phyloP scores from a whole-genome alignment of 2,329 filamentous ascomycete species.

The Diaporthe citri region DNA sequence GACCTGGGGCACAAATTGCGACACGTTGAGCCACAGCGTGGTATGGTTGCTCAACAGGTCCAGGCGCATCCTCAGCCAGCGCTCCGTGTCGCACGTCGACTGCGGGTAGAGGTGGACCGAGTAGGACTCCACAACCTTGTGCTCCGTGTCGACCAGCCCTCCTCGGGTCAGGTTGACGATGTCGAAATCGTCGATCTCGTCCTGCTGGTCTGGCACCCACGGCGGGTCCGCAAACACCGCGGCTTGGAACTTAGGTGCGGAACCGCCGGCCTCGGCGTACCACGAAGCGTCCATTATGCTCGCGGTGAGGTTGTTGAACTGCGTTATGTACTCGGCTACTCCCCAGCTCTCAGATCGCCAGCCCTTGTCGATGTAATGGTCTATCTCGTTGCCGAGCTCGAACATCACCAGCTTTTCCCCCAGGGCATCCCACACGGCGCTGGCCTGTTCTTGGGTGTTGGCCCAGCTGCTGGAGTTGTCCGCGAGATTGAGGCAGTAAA shows the following conservation, averaged over 20 bases:
- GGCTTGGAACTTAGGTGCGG: conserved; percentile 49
- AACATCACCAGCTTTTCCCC: conserved; percentile 48
- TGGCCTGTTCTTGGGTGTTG: conserved; percentile 44
- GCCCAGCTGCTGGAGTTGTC: conserved; percentile 45
- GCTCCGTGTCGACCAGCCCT: conserved; percentile 37
- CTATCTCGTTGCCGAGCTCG: conserved; percentile 54
- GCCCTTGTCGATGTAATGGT: conserved; percentile 52
- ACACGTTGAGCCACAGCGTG: conserved; percentile 48
- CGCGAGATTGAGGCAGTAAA: conserved; percentile 51
- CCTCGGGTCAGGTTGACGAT: conserved; percentile 50
- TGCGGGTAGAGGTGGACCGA: conserved; percentile 51
- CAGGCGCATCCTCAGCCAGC: conserved; percentile 50
- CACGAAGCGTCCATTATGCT: conserved; percentile 48
- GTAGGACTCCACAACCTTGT: conserved; percentile 43
- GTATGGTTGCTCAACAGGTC: conserved; percentile 50
- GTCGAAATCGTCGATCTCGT: conserved; percentile 52
- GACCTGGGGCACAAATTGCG: conserved; percentile 43
- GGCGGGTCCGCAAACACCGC: conserved; percentile 53
- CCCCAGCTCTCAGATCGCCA: conserved; percentile 50
- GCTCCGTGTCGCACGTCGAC: conserved; percentile 45
- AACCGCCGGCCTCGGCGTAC: conserved; percentile 44
- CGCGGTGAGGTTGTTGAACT: conserved; percentile 50
- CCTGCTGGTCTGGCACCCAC: conserved; percentile 52
- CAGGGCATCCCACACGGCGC: conserved; percentile 47
- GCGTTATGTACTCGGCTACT: conserved; percentile 47